Base-by-base conservation (phyloP, 225 moss, liverwort and hornwort genomes). In the Antitrichia curtipendula region DNA sequence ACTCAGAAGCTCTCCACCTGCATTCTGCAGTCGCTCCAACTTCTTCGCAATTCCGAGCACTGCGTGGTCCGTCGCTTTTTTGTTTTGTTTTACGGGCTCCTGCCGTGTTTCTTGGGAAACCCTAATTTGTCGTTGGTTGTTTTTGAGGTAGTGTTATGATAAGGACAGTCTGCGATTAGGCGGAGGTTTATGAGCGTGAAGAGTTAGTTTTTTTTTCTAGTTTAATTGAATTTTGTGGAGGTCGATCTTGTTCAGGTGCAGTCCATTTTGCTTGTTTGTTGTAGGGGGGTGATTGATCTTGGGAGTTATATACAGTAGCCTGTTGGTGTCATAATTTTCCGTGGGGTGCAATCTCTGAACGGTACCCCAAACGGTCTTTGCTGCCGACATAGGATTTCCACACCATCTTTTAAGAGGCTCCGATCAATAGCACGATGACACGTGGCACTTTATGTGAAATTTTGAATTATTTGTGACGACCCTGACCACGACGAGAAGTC, bases 21-120 rank as follows among this genome's bases (percentile, higher is more conserved):
- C 88, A 92, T 93, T 89, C 86, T 91, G 45, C 89, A 92, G 19
- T 92, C 92, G 38, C 59, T 92, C 45, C 91, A 92, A 52, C 91
- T 91, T 16, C 84, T 93, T 49, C 92, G 92, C 81, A 87, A 87
- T 88, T 89, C 93, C 47, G 84, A 89, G 54, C 93, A 92, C 87
- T 73, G 84, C 59, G 93, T 85, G 93, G 93, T 93, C 56, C 31
- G 85, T 80, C 57, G 80, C 63, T 23, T 12, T 36, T 74, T 80
- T 3, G 3, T 29, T 41, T 24, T 4, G 7, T 49, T 10, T 16
- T 7, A 3, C 27, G 36, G 54, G 17, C 56, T 20, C 76, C 6
- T 38, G 62, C 18, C 43, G 47, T 47, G 79, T 54, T 79, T 69
- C 56, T 79, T 84, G 52, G 65, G 32, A 50, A 89, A 81, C 91